Evolutionary conservation across 208 protist genomes (phyloP).

Genomic region (Lotmaria passim): DNA sequence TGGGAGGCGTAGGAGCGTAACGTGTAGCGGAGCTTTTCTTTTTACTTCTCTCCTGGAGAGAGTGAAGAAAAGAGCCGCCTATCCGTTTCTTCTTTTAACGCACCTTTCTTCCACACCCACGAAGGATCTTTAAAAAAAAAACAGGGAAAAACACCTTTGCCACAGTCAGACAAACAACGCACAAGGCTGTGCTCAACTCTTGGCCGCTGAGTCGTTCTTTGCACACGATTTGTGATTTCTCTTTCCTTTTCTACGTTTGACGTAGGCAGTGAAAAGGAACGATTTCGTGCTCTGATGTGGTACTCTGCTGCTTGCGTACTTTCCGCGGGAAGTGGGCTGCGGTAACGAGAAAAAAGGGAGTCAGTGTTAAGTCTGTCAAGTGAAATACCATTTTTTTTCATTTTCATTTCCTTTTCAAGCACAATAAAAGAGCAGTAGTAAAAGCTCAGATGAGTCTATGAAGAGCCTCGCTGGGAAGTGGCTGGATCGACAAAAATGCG

Average conservation of each 20-base stretch:
- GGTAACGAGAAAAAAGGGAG: too few relatives aligned
- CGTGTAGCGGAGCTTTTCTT: not conserved
- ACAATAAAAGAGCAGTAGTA: not conserved
- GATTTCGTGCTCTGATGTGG: conserved; percentile 15
- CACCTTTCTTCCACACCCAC: too few relatives aligned
- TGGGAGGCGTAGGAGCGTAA: conserved; percentile 81
- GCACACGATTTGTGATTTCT: conserved; percentile 1
- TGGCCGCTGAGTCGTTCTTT: not conserved
- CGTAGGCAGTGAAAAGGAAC: not conserved
- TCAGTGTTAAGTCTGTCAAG: not conserved
- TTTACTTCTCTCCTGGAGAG: too few relatives aligned
- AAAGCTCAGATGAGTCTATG: not conserved
- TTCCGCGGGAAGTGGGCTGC: not conserved
- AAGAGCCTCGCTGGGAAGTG: too few relatives aligned
- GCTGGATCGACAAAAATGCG: too few relatives aligned
- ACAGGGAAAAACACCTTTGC: too few relatives aligned
- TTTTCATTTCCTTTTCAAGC: conserved; percentile 87
- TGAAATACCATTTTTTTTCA: conserved; percentile 8
- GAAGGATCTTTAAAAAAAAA: too few relatives aligned
- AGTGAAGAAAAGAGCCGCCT: too few relatives aligned
- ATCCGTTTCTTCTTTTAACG: too few relatives aligned
- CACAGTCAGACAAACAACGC: conserved; percentile 4
- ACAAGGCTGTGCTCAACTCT: not conserved
- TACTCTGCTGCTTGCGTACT: not conserved
- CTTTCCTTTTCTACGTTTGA: not conserved